Conservation (phyloP, 352 stramenopile species). For the Globisporangium polare region DNA sequence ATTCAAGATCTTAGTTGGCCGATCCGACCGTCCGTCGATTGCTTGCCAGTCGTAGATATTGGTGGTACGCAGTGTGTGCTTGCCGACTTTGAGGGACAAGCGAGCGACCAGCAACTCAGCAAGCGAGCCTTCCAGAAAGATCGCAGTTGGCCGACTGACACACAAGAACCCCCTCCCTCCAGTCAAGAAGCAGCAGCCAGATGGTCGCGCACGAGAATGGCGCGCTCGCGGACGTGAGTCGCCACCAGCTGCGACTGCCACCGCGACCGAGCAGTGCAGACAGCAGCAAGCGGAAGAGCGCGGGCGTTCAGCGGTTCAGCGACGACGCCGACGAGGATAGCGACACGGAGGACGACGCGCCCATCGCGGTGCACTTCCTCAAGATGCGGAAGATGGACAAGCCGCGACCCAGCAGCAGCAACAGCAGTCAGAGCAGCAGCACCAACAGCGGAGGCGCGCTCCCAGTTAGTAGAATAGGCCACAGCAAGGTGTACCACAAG, state of each 20-base stretch:
- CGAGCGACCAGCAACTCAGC: no score
- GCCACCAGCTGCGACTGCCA: constrained; percentile 4
- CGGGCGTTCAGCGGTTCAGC: constrained; percentile 4
- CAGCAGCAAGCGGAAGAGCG: constrained; percentile 2
- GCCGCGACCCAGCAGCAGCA: neutral
- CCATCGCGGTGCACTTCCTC: constrained; percentile 10
- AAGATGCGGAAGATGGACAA: constrained; percentile 14
- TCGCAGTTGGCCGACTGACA: neutral
- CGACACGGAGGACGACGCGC: constrained; percentile 15
- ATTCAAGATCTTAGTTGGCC: neutral
- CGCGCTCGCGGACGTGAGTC: constrained; percentile 3
- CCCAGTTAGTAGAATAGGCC: constrained; percentile 8
- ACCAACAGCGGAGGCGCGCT: neutral
- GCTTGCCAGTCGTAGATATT: neutral
- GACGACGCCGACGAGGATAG: constrained; percentile 7
- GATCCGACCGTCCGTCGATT: neutral
- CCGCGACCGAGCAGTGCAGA: neutral
- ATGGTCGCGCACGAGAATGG: constrained; percentile 13
- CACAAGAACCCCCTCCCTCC: neutral
- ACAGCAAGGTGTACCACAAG: constrained; percentile 4
- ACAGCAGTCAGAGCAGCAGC: no score
- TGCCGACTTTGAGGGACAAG: neutral
- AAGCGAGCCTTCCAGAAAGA: neutral
- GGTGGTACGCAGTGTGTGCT: neutral
- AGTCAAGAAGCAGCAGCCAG: neutral